Evolutionary conservation across 192 early-diverging fungal species (phyloP).

Genomic region (Thamnidium elegans): DNA sequence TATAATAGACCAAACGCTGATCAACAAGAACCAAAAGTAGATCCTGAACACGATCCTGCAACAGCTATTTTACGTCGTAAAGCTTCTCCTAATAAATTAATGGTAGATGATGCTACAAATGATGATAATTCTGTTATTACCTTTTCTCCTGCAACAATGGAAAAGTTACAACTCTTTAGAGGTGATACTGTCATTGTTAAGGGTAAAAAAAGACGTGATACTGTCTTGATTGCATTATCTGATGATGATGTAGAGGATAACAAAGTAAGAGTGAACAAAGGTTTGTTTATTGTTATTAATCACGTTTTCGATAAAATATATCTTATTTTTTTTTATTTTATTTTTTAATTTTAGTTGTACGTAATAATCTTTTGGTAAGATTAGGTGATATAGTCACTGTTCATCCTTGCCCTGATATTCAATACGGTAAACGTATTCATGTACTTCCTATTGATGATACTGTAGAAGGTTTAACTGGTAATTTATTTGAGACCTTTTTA

Average conservation of each 20-base stretch:
- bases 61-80: conserved; percentile 96
- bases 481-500: conserved; percentile 95
- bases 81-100: conserved; percentile 92
- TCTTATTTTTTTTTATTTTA: conserved; percentile 1
- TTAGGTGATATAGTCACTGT: conserved; percentile 96
- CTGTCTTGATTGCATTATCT: conserved; percentile 89
- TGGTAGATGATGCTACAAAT: conserved; percentile 95
- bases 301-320: background rate
- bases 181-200: conserved; percentile 96
- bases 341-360: conserved; percentile 61
- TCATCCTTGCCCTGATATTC: conserved; percentile 94
- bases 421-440: conserved; percentile 95
- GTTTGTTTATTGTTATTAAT: conserved; percentile 35
- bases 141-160: conserved; percentile 89
- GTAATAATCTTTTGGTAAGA: conserved; percentile 91
- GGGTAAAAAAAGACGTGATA: conserved; percentile 98
- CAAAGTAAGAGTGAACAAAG: conserved; percentile 92
- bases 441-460: conserved; percentile 98
- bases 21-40: conserved; percentile 41
- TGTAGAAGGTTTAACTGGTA: conserved; percentile 95
- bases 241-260: conserved; percentile 90
- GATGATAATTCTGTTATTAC: conserved; percentile 97
- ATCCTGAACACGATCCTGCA: conserved; percentile 79
- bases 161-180: conserved; percentile 87
- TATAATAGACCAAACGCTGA: conserved; percentile 52